Base-by-base conservation (phyloP, 306 rosid species). In the Oxytropis ochrocephala region DNA sequence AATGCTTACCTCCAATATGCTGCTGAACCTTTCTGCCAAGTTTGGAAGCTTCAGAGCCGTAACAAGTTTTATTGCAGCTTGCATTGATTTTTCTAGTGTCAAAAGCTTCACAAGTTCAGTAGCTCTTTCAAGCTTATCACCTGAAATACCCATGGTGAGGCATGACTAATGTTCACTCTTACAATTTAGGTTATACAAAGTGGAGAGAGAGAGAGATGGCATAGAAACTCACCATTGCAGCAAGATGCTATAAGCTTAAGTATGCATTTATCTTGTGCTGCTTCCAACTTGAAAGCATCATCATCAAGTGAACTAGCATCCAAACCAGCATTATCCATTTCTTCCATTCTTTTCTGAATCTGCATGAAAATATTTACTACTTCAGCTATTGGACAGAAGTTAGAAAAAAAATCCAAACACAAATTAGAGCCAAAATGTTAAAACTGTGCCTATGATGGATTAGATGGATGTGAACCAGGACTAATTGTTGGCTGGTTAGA, bases 251-350 rank as follows among this genome's bases (percentile, higher is more conserved):
- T 94, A 44, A 94, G 96, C 87, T 90, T 84, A 74, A 94, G 78
- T 48, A 91, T 89, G 84, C 97, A 91, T 79, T 86, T 87, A 81
- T 94, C 99, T 85, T 94, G 99, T 43, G 96, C 95, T 36, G 96
- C 88, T 87, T 94, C 99, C 16, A 80, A 46, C 77, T 80, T 81
- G 76, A 94, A 94, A 72, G 92, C 87, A 65, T 87, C 96, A 14
- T 94, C 99, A 57, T 91, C 97, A 63, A 94, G 88, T 59, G 77
- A 78, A 39, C 74, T 56, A 52, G 87, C 77, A 67, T 91, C 90
- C 70, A 87, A 74, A 64, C 96, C 95, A 17, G 70, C 79, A 74
- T 49, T 69, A 60, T 80, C 86, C 86, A 78, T 70, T 83, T 91
- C 92, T 63, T 88, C 99, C 83, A 91, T 83, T 83, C 70, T 77